These are phyloP conservation scores for Leccinum incarnatum DNA, from an alignment of 768 basidiomycete species.

Conservation along the genomic window DNA sequence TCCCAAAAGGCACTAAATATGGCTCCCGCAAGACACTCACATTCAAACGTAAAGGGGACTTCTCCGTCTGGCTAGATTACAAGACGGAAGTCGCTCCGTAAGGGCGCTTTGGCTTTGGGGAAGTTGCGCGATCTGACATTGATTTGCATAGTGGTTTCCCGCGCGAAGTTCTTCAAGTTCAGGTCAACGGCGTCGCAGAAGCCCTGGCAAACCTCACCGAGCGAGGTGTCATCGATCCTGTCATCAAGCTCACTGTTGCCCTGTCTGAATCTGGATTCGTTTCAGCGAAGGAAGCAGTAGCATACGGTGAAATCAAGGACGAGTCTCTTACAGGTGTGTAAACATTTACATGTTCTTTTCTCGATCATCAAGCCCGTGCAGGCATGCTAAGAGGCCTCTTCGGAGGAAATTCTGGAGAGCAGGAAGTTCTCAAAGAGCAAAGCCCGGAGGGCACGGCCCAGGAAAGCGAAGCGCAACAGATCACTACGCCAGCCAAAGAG, in stretches of 20 bases:
- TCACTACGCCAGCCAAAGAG: conserved; percentile 31
- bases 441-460: conserved; percentile 13
- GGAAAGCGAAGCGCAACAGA: conserved; percentile 32
- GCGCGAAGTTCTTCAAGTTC: conserved; percentile 67
- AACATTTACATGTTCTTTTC: not conserved
- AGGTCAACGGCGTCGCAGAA: conserved; percentile 68
- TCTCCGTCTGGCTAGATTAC: conserved; percentile 76
- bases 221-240: conserved; percentile 73
- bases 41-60: conserved; percentile 83
- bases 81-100: conserved; percentile 61
- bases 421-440: conserved; percentile 32
- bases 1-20: conserved; percentile 72
- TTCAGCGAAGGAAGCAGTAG: conserved; percentile 73
- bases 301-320: conserved; percentile 78
- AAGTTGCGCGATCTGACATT: conserved; percentile 3
- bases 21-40: conserved; percentile 85
- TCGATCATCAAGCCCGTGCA: conserved; percentile 25
- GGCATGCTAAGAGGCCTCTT: conserved; percentile 91
- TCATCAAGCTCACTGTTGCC: conserved; percentile 80
- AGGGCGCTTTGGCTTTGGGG: conserved; percentile 26
- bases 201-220: conserved; percentile 84
- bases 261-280: conserved; percentile 88
- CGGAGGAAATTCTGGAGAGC: conserved; percentile 50
- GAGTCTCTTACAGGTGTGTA: conserved; percentile 68
- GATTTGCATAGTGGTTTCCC: conserved; percentile 57